Conservation (phyloP, 2,329 filamentous ascomycete genomes). For the Drechslera avenae region DNA sequence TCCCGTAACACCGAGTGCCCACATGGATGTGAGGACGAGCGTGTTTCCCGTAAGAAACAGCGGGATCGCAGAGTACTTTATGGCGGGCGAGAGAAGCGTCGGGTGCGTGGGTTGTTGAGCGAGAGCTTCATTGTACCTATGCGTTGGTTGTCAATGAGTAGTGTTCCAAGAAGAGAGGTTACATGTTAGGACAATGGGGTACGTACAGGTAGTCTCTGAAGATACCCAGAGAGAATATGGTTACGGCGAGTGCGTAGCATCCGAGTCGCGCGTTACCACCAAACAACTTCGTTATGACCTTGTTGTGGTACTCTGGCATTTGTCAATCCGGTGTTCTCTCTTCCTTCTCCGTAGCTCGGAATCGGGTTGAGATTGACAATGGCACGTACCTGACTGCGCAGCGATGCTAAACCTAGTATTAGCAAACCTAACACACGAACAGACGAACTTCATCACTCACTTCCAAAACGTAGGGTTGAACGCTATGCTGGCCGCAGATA, state of each 20-base stretch:
- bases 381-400: slow-evolving; percentile 73
- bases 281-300: slow-evolving; percentile 85
- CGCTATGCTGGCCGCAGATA: slow-evolving; percentile 78
- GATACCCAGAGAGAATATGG: slow-evolving; percentile 91
- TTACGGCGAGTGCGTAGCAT: slow-evolving; percentile 86
- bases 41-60: slow-evolving; percentile 79
- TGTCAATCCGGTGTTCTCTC: slow-evolving; percentile 6
- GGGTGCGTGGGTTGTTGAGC: slow-evolving; percentile 76
- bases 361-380: slow-evolving; percentile 1
- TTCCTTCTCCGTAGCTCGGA: not conserved
- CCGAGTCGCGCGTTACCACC: slow-evolving; percentile 76
- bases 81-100: slow-evolving; percentile 65
- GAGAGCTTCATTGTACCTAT: slow-evolving; percentile 84
- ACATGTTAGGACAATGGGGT: not conserved
- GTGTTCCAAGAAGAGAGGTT: not conserved
- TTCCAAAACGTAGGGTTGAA: slow-evolving; percentile 99
- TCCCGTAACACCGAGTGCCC: slow-evolving; percentile 88
- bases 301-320: slow-evolving; percentile 81
- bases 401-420: slow-evolving; percentile 65
- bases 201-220: slow-evolving; percentile 70
- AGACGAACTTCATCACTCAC: slow-evolving; percentile 59
- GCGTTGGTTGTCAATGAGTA: slow-evolving; percentile 1
- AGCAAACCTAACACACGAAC: not conserved
- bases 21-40: slow-evolving; percentile 88
- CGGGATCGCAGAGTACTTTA: slow-evolving; percentile 68